Evolutionary conservation across 2,329 filamentous ascomycete species (phyloP).

Genomic region (Tolypocladium ophioglossoides): DNA sequence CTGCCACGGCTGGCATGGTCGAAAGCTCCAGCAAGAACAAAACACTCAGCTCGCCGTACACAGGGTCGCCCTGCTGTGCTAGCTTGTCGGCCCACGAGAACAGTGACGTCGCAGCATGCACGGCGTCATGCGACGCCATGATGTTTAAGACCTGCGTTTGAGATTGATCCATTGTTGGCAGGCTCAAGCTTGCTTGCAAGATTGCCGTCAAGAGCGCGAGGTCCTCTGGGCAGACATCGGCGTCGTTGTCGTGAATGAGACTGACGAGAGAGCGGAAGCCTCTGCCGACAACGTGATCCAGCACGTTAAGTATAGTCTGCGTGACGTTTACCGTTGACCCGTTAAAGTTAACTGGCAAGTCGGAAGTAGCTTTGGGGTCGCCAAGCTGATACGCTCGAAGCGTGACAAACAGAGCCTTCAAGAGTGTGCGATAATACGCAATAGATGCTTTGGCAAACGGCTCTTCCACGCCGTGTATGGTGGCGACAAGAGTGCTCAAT

Average conservation of each 20-base stretch:
- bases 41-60: conserved; percentile 88
- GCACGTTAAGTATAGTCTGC: conserved; percentile 64
- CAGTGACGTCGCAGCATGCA: conserved; percentile 73
- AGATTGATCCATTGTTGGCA: conserved; percentile 65
- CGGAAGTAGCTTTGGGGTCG: conserved; percentile 16
- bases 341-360: conserved; percentile 22
- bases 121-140: conserved; percentile 58
- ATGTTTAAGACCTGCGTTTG: conserved; percentile 62
- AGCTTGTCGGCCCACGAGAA: conserved; percentile 92
- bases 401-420: conserved; percentile 77
- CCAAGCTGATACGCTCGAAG: conserved; percentile 52
- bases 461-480: conserved; percentile 42
- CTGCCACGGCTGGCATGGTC: conserved; percentile 67
- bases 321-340: conserved; percentile 33
- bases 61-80: conserved; percentile 65
- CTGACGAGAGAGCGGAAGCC: conserved; percentile 75
- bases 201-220: conserved; percentile 81
- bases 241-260: conserved; percentile 67
- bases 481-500: conserved; percentile 37
- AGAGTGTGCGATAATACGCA: conserved; percentile 69
- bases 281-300: conserved; percentile 67
- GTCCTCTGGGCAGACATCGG: conserved; percentile 58
- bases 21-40: conserved; percentile 84
- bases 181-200: conserved; percentile 69
- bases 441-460: conserved; percentile 42